Conservation (phyloP, 129 eudicot genomes). For the Apium graveolens region DNA sequence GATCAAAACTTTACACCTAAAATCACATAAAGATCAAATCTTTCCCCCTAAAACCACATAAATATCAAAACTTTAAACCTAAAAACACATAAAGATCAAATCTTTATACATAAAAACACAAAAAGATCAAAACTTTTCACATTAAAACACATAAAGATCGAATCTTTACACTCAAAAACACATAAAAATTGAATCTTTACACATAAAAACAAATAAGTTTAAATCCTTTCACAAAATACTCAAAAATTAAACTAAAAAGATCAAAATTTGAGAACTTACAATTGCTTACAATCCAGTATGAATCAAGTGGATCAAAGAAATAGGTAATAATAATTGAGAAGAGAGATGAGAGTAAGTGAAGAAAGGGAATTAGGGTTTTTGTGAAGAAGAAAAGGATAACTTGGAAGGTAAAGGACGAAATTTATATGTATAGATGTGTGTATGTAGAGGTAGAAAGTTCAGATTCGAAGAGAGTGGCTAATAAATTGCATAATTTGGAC, state of each 20-base stretch:
- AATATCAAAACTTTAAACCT: not conserved
- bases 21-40: not conserved
- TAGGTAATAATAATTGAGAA: slow-evolving; percentile 8
- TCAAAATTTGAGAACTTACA: not conserved
- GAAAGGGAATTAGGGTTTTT: slow-evolving; percentile 53
- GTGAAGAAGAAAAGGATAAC: slow-evolving; percentile 30
- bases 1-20: not conserved
- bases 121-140: not conserved
- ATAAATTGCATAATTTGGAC: not conserved
- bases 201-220: too few relatives aligned
- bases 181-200: not conserved
- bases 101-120: not conserved
- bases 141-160: too few relatives aligned
- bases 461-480: slow-evolving; percentile 18
- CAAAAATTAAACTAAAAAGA: not conserved
- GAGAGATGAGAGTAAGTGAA: slow-evolving; percentile 15
- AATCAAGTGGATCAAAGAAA: not conserved
- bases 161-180: not conserved
- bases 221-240: not conserved
- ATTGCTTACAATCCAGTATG: slow-evolving; percentile 2
- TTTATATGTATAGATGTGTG: not conserved
- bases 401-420: slow-evolving; percentile 27
- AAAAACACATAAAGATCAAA: not conserved
- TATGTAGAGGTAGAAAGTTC: slow-evolving; percentile 17
- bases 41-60: not conserved